Evolutionary conservation across 129 eudicot genomes (phyloP).

Genomic region (Gnaphalium uliginosum): DNA sequence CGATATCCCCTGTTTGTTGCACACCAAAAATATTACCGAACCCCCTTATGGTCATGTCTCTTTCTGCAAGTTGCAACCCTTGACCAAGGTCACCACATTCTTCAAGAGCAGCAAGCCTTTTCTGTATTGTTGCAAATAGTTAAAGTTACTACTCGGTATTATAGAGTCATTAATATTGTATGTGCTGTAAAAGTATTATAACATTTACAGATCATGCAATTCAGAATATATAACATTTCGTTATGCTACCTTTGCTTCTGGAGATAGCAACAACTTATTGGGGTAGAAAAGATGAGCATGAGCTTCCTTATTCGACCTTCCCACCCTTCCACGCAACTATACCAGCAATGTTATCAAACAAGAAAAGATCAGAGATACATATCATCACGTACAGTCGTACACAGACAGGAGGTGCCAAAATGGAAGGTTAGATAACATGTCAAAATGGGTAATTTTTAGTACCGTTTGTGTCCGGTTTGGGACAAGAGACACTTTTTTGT

Average conservation of each 20-base stretch:
- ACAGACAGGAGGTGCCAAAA: slow-evolving; percentile 2
- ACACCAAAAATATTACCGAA: slow-evolving; percentile 97
- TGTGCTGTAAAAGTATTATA: background rate
- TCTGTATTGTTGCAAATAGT: slow-evolving; percentile 44
- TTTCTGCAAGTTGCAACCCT: slow-evolving; percentile 98
- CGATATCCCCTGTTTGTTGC: slow-evolving; percentile 92
- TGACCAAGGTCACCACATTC: slow-evolving; percentile 97
- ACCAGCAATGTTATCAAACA: slow-evolving; percentile 23
- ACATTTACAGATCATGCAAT: background rate
- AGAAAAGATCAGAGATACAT: slow-evolving; percentile 12
- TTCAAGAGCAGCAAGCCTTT: slow-evolving; percentile 95
- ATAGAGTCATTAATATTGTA: background rate
- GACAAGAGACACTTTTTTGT: background rate
- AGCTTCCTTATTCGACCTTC: slow-evolving; percentile 97
- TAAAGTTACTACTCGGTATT: slow-evolving; percentile 6
- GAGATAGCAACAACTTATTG: slow-evolving; percentile 80
- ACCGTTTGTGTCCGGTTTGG: background rate
- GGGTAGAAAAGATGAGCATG: slow-evolving; percentile 87
- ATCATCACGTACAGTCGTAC: background rate
- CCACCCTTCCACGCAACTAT: slow-evolving; percentile 95
- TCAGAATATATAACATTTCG: background rate
- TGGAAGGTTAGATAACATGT: background rate
- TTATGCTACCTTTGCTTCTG: slow-evolving; percentile 69
- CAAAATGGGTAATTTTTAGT: background rate
- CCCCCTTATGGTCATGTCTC: slow-evolving; percentile 97